Percentiles rank a stretch among this genome's conserved stretches.
These are phyloP conservation scores for Alternaria postmessia DNA, from an alignment of 2,329 filamentous ascomycete species.

Conservation along the genomic window DNA sequence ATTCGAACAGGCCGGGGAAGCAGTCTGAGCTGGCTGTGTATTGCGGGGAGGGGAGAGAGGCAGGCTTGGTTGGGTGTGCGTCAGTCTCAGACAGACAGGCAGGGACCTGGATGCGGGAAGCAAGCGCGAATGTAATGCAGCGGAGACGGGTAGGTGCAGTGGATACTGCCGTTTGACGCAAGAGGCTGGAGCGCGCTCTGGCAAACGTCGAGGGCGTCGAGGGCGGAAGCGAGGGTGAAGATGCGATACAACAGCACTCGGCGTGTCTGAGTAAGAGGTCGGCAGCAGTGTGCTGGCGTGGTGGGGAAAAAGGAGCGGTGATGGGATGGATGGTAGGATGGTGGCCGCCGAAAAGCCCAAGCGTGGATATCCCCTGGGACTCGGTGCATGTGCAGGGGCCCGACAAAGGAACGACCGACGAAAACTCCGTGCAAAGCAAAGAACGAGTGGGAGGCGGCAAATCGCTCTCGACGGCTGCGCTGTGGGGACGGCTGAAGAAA, in stretches of 20 bases:
- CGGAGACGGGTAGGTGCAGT: conserved; percentile 17
- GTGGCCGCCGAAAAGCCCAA: conserved; percentile 8
- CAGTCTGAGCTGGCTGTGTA: neutral
- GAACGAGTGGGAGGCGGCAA: conserved; percentile 15
- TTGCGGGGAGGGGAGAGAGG: conserved; percentile 9
- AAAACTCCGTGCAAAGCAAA: conserved; percentile 6
- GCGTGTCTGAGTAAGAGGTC: conserved; percentile 9
- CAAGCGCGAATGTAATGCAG: conserved; percentile 14
- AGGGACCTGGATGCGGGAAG: conserved; percentile 19
- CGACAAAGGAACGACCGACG: conserved; percentile 14
- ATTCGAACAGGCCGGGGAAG: conserved; percentile 2
- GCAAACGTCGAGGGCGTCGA: conserved; percentile 5
- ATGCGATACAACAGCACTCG: conserved; percentile 2
- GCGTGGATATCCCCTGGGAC: conserved; percentile 11
- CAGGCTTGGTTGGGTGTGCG: conserved; percentile 20
- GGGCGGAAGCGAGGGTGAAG: neutral
- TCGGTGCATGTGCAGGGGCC: conserved; percentile 14
- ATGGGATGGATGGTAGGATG: conserved; percentile 6
- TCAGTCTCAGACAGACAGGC: conserved; percentile 27
- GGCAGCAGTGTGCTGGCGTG: conserved; percentile 7
- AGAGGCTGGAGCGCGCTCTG: neutral
- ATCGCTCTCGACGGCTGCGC: neutral
- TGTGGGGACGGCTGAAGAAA: neutral
- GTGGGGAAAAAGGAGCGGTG: conserved; percentile 19
- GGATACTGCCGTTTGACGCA: conserved; percentile 12